A percentile compares a stretch with the other conserved stretches of the same genome.
phyloP scores from a whole-genome alignment of 495 filamentous ascomycete species.

The Pyronema domesticum region DNA sequence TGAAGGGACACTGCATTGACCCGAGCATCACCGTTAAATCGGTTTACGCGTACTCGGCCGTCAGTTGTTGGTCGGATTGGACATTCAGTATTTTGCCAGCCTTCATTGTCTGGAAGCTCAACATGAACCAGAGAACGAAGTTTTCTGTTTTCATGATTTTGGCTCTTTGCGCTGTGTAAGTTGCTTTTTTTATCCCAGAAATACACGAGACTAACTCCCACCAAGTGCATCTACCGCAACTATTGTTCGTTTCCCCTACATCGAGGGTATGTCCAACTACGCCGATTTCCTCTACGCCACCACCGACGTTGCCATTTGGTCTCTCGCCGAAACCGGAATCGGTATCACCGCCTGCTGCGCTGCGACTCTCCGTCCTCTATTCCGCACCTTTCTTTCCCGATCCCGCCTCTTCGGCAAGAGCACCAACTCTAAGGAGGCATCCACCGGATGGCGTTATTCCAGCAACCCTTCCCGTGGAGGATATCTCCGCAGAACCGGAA shows the following conservation, averaged over 20 bases:
- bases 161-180: constrained; percentile 19
- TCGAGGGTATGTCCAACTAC: constrained; percentile 1
- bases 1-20: constrained; percentile 20
- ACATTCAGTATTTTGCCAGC: constrained; percentile 14
- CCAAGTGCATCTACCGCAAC: constrained; percentile 13
- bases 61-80: constrained; percentile 21
- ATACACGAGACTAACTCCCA: neutral
- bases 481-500: no score
- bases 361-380: constrained; percentile 24
- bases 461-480: no score
- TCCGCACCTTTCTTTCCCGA: neutral
- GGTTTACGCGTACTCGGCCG: constrained; percentile 19
- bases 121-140: constrained; percentile 8
- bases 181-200: neutral
- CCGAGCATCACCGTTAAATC: constrained; percentile 9
- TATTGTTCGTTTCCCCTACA: constrained; percentile 12
- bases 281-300: constrained; percentile 24
- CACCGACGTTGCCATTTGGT: constrained; percentile 24
- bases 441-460: no score
- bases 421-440: no score
- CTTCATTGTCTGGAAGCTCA: constrained; percentile 11
- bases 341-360: constrained; percentile 22
- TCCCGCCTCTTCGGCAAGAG: neutral
- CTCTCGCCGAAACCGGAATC: constrained; percentile 5
- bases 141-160: constrained; percentile 9